Conservation (phyloP, 192 early-diverging fungal genomes). For the Coemansia sp. region DNA sequence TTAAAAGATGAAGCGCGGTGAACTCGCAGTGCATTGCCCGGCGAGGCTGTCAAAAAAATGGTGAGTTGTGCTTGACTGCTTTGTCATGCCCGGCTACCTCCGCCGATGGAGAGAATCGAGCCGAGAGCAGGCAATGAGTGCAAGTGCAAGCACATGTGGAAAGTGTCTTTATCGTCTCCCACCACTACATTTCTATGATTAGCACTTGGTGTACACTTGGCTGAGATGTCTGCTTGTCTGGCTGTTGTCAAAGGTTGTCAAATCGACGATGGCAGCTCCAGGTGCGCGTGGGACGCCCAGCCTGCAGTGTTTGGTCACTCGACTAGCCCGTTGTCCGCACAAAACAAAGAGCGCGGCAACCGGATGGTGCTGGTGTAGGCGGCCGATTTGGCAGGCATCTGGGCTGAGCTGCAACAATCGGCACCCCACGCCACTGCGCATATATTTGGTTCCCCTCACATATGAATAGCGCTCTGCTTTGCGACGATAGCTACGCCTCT, state of each 20-base stretch:
- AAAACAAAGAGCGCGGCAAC: not conserved
- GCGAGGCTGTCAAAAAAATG: slow-evolving; percentile 1
- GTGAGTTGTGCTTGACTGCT: not conserved
- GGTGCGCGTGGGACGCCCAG: slow-evolving; percentile 4
- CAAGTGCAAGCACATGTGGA: not conserved
- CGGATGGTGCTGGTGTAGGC: not conserved
- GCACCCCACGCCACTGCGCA: slow-evolving; percentile 4
- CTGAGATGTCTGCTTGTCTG: not conserved
- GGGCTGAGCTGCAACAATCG: not conserved
- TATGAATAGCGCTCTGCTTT: not conserved
- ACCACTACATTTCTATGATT: not conserved
- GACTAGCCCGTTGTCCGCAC: not conserved
- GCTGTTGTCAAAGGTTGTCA: not conserved
- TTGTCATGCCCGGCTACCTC: not conserved
- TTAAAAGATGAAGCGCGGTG: slow-evolving; percentile 8
- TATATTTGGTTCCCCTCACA: not conserved
- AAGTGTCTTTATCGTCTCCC: no score
- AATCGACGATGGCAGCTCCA: not conserved
- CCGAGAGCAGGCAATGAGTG: not conserved
- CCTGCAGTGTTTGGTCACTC: not conserved
- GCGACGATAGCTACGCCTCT: not conserved
- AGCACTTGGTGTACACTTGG: not conserved
- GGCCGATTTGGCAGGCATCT: not conserved
- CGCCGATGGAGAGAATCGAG: not conserved
- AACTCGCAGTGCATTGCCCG: slow-evolving; percentile 8